These are phyloP conservation scores for Chlorella sp. DNA, from an alignment of 139 green algal species.

Conservation along the genomic window DNA sequence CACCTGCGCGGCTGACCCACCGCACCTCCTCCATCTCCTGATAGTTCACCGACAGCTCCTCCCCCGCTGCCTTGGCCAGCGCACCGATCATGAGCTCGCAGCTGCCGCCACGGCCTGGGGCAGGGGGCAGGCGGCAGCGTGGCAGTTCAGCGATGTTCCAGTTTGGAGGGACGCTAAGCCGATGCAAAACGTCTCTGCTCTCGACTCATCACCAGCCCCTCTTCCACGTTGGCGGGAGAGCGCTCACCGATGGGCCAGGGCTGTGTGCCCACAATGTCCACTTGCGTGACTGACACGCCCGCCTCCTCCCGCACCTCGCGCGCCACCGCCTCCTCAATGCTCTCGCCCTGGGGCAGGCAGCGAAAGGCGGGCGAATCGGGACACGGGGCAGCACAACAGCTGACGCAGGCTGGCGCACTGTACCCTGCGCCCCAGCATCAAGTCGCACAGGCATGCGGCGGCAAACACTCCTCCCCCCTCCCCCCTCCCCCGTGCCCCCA, in stretches of 20 bases:
- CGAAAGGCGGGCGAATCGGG: no score
- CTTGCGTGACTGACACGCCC: conserved; percentile 40
- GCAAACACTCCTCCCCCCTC: no score
- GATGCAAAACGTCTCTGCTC: no score
- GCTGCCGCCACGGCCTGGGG: conserved; percentile 55
- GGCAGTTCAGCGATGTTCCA: no score
- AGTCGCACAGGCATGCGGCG: not conserved
- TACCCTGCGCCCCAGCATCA: no score
- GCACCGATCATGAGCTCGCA: conserved; percentile 91
- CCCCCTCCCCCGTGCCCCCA: not conserved
- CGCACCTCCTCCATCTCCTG: conserved; percentile 81
- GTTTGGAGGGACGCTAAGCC: no score
- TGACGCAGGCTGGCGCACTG: no score
- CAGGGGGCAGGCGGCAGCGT: not conserved
- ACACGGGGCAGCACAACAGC: no score
- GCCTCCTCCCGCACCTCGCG: conserved; percentile 75
- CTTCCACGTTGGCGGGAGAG: no score
- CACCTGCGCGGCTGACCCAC: conserved; percentile 42
- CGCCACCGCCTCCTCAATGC: conserved; percentile 78
- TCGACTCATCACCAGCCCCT: no score
- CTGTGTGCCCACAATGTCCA: conserved; percentile 61
- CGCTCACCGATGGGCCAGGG: conserved; percentile 72
- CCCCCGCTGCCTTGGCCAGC: conserved; percentile 64
- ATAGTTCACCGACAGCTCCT: conserved; percentile 64
- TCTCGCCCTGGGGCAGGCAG: conserved; percentile 59